Conservation (phyloP, 345 rosid genomes). For the Salix arbutifolia region DNA sequence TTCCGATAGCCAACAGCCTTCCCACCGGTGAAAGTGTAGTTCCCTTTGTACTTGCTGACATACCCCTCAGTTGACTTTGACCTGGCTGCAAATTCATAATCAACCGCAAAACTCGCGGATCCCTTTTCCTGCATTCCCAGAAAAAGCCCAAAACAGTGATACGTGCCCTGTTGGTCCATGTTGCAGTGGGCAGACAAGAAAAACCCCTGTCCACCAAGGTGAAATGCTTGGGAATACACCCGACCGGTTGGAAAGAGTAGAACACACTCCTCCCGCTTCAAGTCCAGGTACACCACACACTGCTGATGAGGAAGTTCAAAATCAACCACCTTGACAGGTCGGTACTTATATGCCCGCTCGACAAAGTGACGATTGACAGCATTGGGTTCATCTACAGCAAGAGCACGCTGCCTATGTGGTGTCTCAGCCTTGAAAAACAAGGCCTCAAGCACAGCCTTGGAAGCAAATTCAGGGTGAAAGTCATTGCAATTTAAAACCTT, state of each 20-base stretch:
- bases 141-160: conserved; percentile 71
- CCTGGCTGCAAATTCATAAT: conserved; percentile 74
- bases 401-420: conserved; percentile 40
- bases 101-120: conserved; percentile 46
- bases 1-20: conserved; percentile 61
- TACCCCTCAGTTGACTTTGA: conserved; percentile 58
- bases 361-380: conserved; percentile 41
- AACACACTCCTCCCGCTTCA: conserved; percentile 59
- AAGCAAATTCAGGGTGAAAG: conserved; percentile 49
- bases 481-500: conserved; percentile 64
- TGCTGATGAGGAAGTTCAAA: conserved; percentile 64
- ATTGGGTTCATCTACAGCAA: conserved; percentile 42
- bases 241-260: conserved; percentile 51
- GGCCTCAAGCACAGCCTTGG: conserved; percentile 64
- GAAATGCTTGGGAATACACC: conserved; percentile 66
- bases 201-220: conserved; percentile 68
- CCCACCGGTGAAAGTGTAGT: conserved; percentile 51
- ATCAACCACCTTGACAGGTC: conserved; percentile 72
- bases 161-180: conserved; percentile 53
- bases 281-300: conserved; percentile 73
- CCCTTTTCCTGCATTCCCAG: conserved; percentile 69
- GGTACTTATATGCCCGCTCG: conserved; percentile 65
- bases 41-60: conserved; percentile 48
- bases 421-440: conserved; percentile 76
- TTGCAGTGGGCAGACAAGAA: conserved; percentile 63